Base-by-base conservation (phyloP, 768 basidiomycete species). In the Boletellus ananas region DNA sequence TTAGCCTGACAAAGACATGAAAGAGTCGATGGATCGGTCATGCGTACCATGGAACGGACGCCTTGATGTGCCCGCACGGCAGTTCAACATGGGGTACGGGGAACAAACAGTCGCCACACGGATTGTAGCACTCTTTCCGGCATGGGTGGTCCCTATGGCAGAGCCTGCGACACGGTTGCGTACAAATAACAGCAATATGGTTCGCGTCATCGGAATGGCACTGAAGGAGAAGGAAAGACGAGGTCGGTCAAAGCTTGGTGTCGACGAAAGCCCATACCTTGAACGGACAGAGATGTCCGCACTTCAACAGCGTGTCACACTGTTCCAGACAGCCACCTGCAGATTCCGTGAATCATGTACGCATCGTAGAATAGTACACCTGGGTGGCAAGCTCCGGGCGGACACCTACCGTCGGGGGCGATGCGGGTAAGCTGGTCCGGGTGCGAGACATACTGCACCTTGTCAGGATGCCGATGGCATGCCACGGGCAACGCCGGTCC, bases 201-300 rank as follows among this genome's bases (percentile, higher is more conserved):
- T 77, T 71, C 1, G 75, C 74, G 49, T 83, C 78, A 42, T 84
- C 84, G 0, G 77, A 72, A 51, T 86, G 83, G 49, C 84, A 85
- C 79, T 85, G 20, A 16, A 21, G 3, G 18, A 25, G 23, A 23
- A 3, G 23, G 23, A 23, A 23, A 23, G 23, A 33, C 34, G 34
- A 3, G 27, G 23, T 3, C 5, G 11, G n/a, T n/a, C n/a, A n/a
- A n/a, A n/a, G n/a, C n/a, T n/a, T n/a, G n/a, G 3, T 39, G 16
- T 1, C 6, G 23, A 38, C 14, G 10, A 9, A 16, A 3, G 2
- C 47, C 14, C 64, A 34, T 61, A 83, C 83, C 65, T 80, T 79
- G 52, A 74, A 83, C 0, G 81, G 79, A 58, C 85, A 87, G 3
- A 73, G 64, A 58, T 87, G 85, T 3, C 85, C 85, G 55, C 85